Conservation (phyloP, 371 early-diverging fungal species). For the Lichtheimia hyalospora region DNA sequence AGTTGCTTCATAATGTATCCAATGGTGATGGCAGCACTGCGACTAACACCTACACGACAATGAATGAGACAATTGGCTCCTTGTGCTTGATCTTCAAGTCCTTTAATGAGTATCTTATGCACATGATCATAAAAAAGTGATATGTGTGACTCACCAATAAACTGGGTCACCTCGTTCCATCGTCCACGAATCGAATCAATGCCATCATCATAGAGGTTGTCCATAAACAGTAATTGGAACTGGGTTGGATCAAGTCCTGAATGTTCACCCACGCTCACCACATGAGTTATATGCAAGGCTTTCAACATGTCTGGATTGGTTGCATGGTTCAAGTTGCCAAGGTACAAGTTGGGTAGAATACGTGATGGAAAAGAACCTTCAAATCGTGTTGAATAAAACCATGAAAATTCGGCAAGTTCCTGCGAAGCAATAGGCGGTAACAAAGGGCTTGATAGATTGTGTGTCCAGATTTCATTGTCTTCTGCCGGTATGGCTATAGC, state of each 20-base stretch:
- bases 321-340: slow-evolving; percentile 68
- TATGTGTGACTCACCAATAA: slow-evolving; percentile 50
- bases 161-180: slow-evolving; percentile 48
- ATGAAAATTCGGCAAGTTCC: slow-evolving; percentile 32
- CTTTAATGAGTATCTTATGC: neutral
- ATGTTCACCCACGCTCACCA: slow-evolving; percentile 66
- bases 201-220: slow-evolving; percentile 68
- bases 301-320: slow-evolving; percentile 63
- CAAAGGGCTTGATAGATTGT: slow-evolving; percentile 9
- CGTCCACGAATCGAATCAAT: slow-evolving; percentile 58
- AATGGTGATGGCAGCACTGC: slow-evolving; percentile 68
- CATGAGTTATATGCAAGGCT: slow-evolving; percentile 56
- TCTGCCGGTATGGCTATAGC: slow-evolving; percentile 1
- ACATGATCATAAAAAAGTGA: neutral
- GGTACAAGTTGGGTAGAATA: slow-evolving; percentile 61
- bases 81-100: slow-evolving; percentile 24
- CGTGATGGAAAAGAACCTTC: slow-evolving; percentile 70
- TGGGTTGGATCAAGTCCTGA: slow-evolving; percentile 37
- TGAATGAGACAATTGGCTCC: slow-evolving; percentile 51
- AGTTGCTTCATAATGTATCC: slow-evolving; percentile 65
- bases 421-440: slow-evolving; percentile 9
- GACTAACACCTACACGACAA: slow-evolving; percentile 68
- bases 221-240: slow-evolving; percentile 44
- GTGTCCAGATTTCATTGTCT: slow-evolving; percentile 11
- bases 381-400: slow-evolving; percentile 64